Conservation (phyloP, 2,329 filamentous ascomycete species). For the Samsoniella hepiali region DNA sequence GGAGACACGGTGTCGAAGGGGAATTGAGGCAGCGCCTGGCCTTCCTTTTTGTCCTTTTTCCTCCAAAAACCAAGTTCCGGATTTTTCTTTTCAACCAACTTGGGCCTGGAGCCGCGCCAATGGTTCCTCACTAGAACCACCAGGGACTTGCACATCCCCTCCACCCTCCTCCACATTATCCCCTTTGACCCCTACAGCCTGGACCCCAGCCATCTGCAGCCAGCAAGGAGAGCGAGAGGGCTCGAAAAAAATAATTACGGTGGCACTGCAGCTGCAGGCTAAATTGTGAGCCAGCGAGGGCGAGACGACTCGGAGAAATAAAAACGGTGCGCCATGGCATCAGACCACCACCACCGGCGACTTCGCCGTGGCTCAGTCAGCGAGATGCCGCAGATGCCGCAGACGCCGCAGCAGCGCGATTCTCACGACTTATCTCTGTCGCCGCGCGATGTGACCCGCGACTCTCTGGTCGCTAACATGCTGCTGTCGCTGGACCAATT, state of each 20-base stretch:
- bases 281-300: background rate
- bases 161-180: conserved; percentile 8
- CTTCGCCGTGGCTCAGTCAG: background rate
- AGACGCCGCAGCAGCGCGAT: conserved; percentile 42
- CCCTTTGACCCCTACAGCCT: conserved; percentile 4
- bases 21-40: background rate
- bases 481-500: conserved; percentile 88
- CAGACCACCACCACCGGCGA: background rate
- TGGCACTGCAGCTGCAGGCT: background rate
- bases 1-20: background rate
- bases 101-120: conserved; percentile 7
- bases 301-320: background rate
- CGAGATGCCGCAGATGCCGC: conserved; percentile 6
- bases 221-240: background rate
- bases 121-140: conserved; percentile 13
- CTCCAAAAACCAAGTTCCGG: background rate
- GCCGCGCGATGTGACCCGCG: conserved; percentile 71
- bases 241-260: background rate
- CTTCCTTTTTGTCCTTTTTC: background rate
- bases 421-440: conserved; percentile 85
- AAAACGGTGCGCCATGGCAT: conserved; percentile 1
- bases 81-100: background rate
- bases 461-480: conserved; percentile 95
- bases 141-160: conserved; percentile 8
- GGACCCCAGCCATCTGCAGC: conserved; percentile 8